These are phyloP conservation scores for Fomitopsis schrenkii DNA, from an alignment of 1,284 basidiomycete species.

Conservation along the genomic window DNA sequence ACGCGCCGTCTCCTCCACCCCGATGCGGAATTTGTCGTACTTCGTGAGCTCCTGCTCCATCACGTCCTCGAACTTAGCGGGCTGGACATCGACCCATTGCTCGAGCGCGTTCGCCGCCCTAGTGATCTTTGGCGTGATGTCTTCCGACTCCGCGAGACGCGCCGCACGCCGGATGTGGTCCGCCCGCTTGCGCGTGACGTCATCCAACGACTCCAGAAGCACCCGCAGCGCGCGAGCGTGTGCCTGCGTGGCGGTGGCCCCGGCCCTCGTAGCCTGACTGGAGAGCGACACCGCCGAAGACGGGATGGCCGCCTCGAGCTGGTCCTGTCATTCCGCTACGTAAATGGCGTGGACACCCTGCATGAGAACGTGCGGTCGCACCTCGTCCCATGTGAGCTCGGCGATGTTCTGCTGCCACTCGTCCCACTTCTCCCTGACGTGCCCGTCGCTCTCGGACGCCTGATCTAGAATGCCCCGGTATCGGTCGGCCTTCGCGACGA, in stretches of 20 bases:
- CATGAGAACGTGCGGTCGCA: constrained; percentile 24
- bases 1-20: constrained; percentile 55
- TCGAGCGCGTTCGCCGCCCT: constrained; percentile 62
- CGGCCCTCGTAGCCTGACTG: constrained; percentile 31
- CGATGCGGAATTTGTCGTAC: constrained; percentile 72
- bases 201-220: constrained; percentile 79
- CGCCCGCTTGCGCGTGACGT: constrained; percentile 57
- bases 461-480: constrained; percentile 73
- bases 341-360: neutral
- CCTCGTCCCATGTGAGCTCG: constrained; percentile 73
- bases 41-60: constrained; percentile 78
- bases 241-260: constrained; percentile 40
- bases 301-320: constrained; percentile 65
- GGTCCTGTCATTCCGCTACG: constrained; percentile 42
- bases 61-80: constrained; percentile 83
- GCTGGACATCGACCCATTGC: constrained; percentile 68
- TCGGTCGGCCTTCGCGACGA: constrained; percentile 66
- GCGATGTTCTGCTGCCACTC: constrained; percentile 78
- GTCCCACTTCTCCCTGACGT: constrained; percentile 79
- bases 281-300: constrained; percentile 48
- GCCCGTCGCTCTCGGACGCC: constrained; percentile 72
- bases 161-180: constrained; percentile 67
- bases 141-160: constrained; percentile 65
- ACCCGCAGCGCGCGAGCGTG: constrained; percentile 75
- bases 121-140: constrained; percentile 71